Conservation (phyloP, 1,284 basidiomycete genomes). For the Farysia itapuensis region DNA sequence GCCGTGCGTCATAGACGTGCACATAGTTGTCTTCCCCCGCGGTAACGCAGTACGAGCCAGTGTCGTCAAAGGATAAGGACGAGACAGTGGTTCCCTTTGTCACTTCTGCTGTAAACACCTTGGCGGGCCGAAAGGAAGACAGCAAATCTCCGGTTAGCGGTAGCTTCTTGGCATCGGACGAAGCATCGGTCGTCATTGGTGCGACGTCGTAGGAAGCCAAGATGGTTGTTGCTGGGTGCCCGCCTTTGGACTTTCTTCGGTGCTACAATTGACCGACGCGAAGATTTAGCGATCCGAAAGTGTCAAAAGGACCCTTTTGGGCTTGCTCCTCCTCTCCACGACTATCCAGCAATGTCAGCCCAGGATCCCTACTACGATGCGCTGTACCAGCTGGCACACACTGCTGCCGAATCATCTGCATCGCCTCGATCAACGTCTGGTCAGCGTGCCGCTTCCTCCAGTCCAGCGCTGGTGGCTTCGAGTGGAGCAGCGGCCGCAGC, state of each 20-base stretch:
- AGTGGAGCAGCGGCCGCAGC: constrained; percentile 1
- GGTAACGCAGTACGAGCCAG: constrained; percentile 81
- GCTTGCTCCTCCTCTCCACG: too few species aligned
- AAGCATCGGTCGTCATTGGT: too few species aligned
- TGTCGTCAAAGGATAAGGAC: constrained; percentile 85
- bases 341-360: too few species aligned
- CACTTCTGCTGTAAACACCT: constrained; percentile 69
- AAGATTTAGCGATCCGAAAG: too few species aligned
- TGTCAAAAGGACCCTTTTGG: too few species aligned
- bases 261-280: too few species aligned
- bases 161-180: constrained; percentile 19
- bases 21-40: constrained; percentile 92
- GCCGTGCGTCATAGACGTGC: constrained; percentile 81
- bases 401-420: constrained; percentile 29
- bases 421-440: constrained; percentile 10
- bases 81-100: constrained; percentile 66
- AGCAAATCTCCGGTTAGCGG: constrained; percentile 30
- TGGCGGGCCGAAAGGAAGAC: constrained; percentile 73
- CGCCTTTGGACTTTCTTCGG: too few species aligned
- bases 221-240: too few species aligned
- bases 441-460: background rate
- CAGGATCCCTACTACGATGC: constrained; percentile 33
- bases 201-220: too few species aligned
- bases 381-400: constrained; percentile 24
- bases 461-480: background rate